Conservation (phyloP, 345 rosid genomes). For the Carallia pectinifolia region DNA sequence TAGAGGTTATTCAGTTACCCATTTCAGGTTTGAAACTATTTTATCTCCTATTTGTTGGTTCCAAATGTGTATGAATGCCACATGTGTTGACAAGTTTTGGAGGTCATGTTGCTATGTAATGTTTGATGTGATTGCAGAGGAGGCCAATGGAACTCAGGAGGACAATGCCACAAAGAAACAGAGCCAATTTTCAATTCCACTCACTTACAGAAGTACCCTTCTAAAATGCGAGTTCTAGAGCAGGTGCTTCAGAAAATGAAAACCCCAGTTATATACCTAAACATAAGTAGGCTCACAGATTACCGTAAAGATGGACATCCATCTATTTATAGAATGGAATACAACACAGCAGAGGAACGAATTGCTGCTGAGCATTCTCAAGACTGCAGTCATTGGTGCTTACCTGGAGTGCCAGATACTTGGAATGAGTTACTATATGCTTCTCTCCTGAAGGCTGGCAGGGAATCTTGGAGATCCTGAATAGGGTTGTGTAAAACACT, state of each 20-base stretch:
- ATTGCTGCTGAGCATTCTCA: conserved; percentile 53
- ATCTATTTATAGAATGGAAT: conserved; percentile 60
- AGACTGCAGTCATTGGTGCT: conserved; percentile 97
- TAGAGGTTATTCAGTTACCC: conserved; percentile 81
- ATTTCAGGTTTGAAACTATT: conserved; percentile 54
- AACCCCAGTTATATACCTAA: conserved; percentile 62
- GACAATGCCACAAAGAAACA: conserved; percentile 77
- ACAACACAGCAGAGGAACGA: conserved; percentile 48
- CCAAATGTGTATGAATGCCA: too few relatives aligned
- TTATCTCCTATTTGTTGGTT: neutral
- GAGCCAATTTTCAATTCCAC: conserved; percentile 57
- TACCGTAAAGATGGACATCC: conserved; percentile 89
- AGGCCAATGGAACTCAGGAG: conserved; percentile 90
- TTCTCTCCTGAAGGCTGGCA: conserved; percentile 56
- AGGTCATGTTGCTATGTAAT: neutral
- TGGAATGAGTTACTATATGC: conserved; percentile 84
- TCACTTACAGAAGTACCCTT: conserved; percentile 64
- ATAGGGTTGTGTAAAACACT: neutral
- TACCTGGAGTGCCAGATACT: conserved; percentile 85
- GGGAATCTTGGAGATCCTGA: conserved; percentile 36
- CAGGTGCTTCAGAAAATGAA: conserved; percentile 52
- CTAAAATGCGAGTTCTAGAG: conserved; percentile 78
- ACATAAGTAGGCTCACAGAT: conserved; percentile 75
- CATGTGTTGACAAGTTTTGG: neutral
- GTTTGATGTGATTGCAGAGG: conserved; percentile 47